Percentiles rank a stretch among this genome's conserved stretches.
phyloP scores from a whole-genome alignment of 371 early-diverging fungal species.

The Parasitella parasitica region DNA sequence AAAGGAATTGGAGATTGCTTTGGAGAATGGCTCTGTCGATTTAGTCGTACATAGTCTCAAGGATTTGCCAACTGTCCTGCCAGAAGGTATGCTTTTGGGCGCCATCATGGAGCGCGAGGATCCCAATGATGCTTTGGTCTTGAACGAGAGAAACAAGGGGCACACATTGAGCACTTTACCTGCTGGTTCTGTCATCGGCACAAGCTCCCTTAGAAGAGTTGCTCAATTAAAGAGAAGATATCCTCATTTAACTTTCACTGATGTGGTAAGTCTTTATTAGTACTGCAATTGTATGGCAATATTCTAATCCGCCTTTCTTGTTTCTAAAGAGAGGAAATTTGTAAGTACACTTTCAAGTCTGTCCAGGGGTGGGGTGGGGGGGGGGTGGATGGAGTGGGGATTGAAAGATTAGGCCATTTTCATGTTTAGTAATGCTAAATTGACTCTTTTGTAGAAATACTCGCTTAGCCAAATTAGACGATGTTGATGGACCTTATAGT shows the following conservation, averaged over 20 bases:
- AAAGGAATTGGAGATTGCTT: conserved; percentile 88
- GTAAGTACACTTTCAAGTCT: conserved; percentile 24
- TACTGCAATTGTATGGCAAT: not conserved
- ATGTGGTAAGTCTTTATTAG: conserved; percentile 65
- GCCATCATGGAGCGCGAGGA: conserved; percentile 87
- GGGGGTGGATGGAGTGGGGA: not conserved
- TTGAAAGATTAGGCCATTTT: not conserved
- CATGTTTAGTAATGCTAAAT: not conserved
- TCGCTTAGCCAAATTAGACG: conserved; percentile 89
- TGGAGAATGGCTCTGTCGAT: conserved; percentile 78
- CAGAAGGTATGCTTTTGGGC: conserved; percentile 80
- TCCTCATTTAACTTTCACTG: conserved; percentile 78
- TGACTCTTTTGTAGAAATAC: conserved; percentile 64
- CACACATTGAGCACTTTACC: conserved; percentile 70
- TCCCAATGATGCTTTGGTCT: conserved; percentile 88
- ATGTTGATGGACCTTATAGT: conserved; percentile 65
- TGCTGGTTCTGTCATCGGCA: conserved; percentile 83
- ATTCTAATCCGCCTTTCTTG: not conserved
- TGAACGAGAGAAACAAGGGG: conserved; percentile 31
- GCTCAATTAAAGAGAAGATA: conserved; percentile 84
- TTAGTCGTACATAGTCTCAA: conserved; percentile 94
- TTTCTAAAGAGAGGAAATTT: conserved; percentile 42
- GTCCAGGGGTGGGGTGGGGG: not conserved
- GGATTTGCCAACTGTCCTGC: conserved; percentile 90
- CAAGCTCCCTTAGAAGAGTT: conserved; percentile 86